A percentile compares a stretch with the other conserved stretches of the same genome.
Conservation (phyloP, 495 filamentous ascomycete genomes). For the Penicillium samsonianum region DNA sequence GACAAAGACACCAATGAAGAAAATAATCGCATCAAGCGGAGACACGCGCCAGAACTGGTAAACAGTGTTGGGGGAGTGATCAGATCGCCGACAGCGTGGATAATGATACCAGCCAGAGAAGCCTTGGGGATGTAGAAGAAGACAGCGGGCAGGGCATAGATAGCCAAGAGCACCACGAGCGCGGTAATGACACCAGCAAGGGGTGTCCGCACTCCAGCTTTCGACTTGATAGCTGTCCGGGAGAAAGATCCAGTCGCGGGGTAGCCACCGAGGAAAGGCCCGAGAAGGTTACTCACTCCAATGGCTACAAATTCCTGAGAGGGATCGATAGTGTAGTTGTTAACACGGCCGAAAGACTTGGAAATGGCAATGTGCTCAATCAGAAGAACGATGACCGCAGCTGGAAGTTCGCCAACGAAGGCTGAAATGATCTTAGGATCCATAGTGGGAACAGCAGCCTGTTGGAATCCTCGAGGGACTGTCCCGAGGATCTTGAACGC, state of each 20-base stretch:
- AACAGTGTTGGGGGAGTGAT: slow-evolving; percentile 93
- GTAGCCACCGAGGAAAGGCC: slow-evolving; percentile 91
- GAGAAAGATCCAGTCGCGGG: slow-evolving; percentile 97
- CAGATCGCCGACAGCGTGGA: slow-evolving; percentile 93
- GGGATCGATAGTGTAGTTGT: slow-evolving; percentile 98
- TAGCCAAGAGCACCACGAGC: slow-evolving; percentile 84
- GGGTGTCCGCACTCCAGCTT: slow-evolving; percentile 92
- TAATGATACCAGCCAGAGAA: slow-evolving; percentile 88
- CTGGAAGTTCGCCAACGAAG: slow-evolving; percentile 68
- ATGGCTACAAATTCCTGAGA: slow-evolving; percentile 97
- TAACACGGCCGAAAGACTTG: slow-evolving; percentile 94
- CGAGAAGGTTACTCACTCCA: slow-evolving; percentile 86
- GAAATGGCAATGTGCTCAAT: slow-evolving; percentile 98
- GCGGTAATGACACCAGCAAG: slow-evolving; percentile 92
- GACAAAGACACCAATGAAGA: slow-evolving; percentile 90
- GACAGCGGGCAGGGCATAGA: slow-evolving; percentile 86
- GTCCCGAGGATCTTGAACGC: slow-evolving; percentile 66
- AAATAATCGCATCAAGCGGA: slow-evolving; percentile 87
- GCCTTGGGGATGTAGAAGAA: slow-evolving; percentile 95
- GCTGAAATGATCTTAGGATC: slow-evolving; percentile 60
- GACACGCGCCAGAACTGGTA: slow-evolving; percentile 97
- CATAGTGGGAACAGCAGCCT: slow-evolving; percentile 75
- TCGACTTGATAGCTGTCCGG: slow-evolving; percentile 96
- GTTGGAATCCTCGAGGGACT: slow-evolving; percentile 83
- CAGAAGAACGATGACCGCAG: slow-evolving; percentile 85